Base-by-base conservation (phyloP, 2,329 filamentous ascomycete genomes). In the Aspergillus latus region DNA sequence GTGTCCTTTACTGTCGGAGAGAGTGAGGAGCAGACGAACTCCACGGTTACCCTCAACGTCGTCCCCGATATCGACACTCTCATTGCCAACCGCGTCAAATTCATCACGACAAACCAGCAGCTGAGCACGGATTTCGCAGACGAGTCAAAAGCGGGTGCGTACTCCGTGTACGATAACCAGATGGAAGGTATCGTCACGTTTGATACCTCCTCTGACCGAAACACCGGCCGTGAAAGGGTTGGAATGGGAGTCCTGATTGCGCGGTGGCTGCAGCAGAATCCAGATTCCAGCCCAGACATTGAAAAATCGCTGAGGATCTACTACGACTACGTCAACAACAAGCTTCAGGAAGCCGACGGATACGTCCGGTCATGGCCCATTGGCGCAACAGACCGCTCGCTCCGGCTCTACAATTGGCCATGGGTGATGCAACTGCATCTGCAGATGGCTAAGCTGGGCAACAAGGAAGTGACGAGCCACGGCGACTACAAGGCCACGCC, bases 81-180 rank as follows among this genome's bases (percentile, higher is more conserved):
- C 7, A 34, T 47, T 8, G 8, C 45, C n/a, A 34, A 15, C n/a
- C n/a, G 45, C n/a, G 30, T 34, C 4, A 36, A 36, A 16, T 47
- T 47, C 15, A 47, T 47, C 10, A 21, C 10, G 5, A 1, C n/a
- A 21, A 47, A 47, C 29, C 45, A 47, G 10, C 45, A 47, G 1
- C 28, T 47, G 13, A 21, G 45, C 9, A 11, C n/a, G 2, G 15
- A 36, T 29, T 13, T 5, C 1, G 2, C 30, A 7, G 69, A 15
- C 29, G 7, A 52, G 45, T 7, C 28, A 5, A 43, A 34, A 3
- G 37, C 30, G 0, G 40, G 53, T 4, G 34, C 32, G 3, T 46
- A 53, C 32, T 40, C 42, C 7, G 47, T 37, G 32, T 52, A 51
- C 40, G 29, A 69, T 65, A 51, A 32, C 7, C 49, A 51, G 3